phyloP scores from a whole-genome alignment of 208 protist genomes.

The Leishmania tarentolae region DNA sequence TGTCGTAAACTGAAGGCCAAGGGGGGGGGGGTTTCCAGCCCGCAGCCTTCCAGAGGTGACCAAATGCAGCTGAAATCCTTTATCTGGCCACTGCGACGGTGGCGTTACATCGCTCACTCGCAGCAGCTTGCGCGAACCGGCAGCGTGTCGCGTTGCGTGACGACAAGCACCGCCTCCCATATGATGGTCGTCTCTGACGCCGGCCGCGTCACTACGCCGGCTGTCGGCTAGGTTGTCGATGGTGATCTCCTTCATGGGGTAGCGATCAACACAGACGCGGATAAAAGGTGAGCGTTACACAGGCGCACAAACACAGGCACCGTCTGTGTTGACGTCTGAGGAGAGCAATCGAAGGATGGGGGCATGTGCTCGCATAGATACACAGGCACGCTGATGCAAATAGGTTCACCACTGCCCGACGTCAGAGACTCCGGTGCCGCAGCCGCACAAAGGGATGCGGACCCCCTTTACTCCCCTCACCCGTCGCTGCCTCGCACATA shows the following conservation, averaged over 20 bases:
- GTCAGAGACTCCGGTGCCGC: too few species aligned
- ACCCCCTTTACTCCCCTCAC: too few species aligned
- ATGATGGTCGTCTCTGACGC: constrained; percentile 70
- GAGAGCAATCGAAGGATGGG: not conserved
- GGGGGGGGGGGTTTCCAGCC: constrained; percentile 66
- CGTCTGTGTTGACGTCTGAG: too few species aligned
- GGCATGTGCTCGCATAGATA: too few species aligned
- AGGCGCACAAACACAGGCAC: not conserved
- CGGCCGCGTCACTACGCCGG: constrained; percentile 36
- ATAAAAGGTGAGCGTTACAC: not conserved
- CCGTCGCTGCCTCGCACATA: too few species aligned
- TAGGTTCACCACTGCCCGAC: too few species aligned
- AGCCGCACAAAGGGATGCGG: too few species aligned
- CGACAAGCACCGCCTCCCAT: constrained; percentile 81
- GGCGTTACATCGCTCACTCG: constrained; percentile 42
- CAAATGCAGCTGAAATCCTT: constrained; percentile 72
- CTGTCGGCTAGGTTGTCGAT: constrained; percentile 59
- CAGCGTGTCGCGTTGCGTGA: constrained; percentile 61
- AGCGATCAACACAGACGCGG: not conserved
- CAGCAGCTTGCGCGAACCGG: constrained; percentile 41
- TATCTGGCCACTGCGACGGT: constrained; percentile 44
- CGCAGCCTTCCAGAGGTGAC: constrained; percentile 56
- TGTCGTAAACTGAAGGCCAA: constrained; percentile 67
- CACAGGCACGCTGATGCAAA: too few species aligned
- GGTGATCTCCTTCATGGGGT: not conserved